Percentiles rank a stretch among this genome's conserved stretches.
Conservation (phyloP, 2,329 filamentous ascomycete species). For the Ceratocystis smalleyi region DNA sequence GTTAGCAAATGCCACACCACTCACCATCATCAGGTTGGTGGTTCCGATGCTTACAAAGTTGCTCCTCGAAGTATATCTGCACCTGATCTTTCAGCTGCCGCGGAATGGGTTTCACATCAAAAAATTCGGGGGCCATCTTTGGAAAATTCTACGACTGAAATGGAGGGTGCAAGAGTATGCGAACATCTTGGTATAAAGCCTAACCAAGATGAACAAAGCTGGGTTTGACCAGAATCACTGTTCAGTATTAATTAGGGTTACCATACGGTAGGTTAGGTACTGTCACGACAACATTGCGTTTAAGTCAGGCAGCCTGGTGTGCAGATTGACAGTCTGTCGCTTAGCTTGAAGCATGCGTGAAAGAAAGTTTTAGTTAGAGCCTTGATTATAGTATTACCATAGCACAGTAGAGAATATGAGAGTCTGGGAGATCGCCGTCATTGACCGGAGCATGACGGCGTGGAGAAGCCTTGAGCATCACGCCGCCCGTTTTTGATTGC, state of each 20-base stretch:
- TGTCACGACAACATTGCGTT: no score
- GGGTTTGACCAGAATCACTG: no score
- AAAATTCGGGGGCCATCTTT: conserved; percentile 4
- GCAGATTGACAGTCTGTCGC: no score
- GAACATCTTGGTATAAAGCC: no score
- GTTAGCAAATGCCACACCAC: neutral
- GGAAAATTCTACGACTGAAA: neutral
- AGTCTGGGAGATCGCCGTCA: conserved; percentile 9
- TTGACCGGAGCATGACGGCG: conserved; percentile 2
- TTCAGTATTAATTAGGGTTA: no score
- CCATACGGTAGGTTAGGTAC: no score
- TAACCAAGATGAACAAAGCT: no score
- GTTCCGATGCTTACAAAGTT: conserved; percentile 20
- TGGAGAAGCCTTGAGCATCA: neutral
- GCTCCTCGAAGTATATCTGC: conserved; percentile 17
- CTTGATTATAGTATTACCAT: no score
- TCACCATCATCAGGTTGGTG: neutral
- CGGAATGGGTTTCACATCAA: conserved; percentile 5
- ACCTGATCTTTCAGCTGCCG: conserved; percentile 13
- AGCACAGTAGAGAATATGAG: neutral
- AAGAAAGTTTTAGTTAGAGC: no score
- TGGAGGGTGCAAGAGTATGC: no score
- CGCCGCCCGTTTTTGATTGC: conserved; percentile 2
- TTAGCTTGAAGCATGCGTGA: no score
- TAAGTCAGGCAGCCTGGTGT: no score